Evolutionary conservation across 306 rosid genomes (phyloP).

Genomic region (Cicer yamashitae): DNA sequence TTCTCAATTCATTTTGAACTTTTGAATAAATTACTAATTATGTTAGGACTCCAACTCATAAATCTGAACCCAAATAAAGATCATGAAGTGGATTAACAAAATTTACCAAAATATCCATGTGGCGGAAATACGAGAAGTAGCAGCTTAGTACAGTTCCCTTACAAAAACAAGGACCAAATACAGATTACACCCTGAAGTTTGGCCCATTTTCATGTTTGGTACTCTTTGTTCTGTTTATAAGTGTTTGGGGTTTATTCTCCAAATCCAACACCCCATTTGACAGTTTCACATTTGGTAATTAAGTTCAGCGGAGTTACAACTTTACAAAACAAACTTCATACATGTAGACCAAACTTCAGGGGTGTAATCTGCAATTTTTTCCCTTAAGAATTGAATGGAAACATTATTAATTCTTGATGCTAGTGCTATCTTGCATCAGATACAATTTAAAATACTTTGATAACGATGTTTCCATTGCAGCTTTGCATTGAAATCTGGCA

Average conservation of each 20-base stretch:
- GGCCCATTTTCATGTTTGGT: constrained; percentile 9
- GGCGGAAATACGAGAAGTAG: constrained; percentile 1
- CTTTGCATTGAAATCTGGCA: constrained; percentile 18
- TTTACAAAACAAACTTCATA: neutral
- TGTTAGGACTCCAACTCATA: constrained; percentile 11
- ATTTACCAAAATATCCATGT: constrained; percentile 25
- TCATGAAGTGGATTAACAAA: neutral
- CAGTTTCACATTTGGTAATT: constrained; percentile 4
- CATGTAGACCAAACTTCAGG: neutral
- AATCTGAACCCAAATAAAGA: neutral
- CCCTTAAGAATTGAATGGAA: constrained; percentile 9
- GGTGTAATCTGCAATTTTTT: neutral
- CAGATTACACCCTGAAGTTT: constrained; percentile 9
- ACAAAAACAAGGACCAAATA: constrained; percentile 3
- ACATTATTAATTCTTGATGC: neutral
- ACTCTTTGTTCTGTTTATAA: constrained; percentile 7
- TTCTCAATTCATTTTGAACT: neutral
- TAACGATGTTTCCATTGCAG: constrained; percentile 8
- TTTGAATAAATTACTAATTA: constrained; percentile 4
- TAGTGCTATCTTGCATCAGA: constrained; percentile 13
- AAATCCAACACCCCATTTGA: neutral
- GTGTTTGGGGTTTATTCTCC: neutral
- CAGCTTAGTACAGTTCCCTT: constrained; percentile 10
- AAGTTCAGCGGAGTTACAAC: neutral
- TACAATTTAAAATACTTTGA: neutral